Percentiles rank a stretch among this genome's conserved stretches.
phyloP scores from a whole-genome alignment of 371 early-diverging fungal genomes.

The Vairimorpha ceranae region DNA sequence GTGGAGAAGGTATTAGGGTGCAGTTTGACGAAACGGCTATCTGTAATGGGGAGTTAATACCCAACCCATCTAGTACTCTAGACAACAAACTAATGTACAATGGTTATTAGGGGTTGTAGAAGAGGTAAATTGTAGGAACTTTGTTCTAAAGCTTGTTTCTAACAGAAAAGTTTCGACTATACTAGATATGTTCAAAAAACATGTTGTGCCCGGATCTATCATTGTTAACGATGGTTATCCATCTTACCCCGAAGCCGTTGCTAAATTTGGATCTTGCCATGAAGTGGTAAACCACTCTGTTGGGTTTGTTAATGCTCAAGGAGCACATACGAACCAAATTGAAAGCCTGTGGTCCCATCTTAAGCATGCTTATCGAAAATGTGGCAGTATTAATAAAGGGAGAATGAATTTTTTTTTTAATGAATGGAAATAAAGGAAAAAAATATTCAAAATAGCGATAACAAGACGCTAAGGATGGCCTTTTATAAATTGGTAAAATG shows the following conservation, averaged over 20 bases:
- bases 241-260: background rate
- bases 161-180: background rate
- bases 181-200: background rate
- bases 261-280: background rate
- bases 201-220: background rate
- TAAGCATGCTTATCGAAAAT: background rate
- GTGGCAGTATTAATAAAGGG: background rate
- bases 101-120: conserved; percentile 3
- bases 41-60: background rate
- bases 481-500: too few relatives aligned
- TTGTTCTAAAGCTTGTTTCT: conserved; percentile 5
- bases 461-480: too few relatives aligned
- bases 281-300: conserved; percentile 1
- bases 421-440: background rate
- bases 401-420: background rate
- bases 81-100: background rate
- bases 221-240: background rate
- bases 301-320: background rate
- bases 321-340: conserved; percentile 6
- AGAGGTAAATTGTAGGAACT: background rate
- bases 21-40: conserved; percentile 13
- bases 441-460: too few relatives aligned
- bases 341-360: conserved; percentile 10
- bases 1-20: conserved; percentile 1
- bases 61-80: background rate